Percentiles rank a stretch among this genome's conserved stretches.
Conservation (phyloP, 2,329 filamentous ascomycete genomes). For the Verticillium longisporum region DNA sequence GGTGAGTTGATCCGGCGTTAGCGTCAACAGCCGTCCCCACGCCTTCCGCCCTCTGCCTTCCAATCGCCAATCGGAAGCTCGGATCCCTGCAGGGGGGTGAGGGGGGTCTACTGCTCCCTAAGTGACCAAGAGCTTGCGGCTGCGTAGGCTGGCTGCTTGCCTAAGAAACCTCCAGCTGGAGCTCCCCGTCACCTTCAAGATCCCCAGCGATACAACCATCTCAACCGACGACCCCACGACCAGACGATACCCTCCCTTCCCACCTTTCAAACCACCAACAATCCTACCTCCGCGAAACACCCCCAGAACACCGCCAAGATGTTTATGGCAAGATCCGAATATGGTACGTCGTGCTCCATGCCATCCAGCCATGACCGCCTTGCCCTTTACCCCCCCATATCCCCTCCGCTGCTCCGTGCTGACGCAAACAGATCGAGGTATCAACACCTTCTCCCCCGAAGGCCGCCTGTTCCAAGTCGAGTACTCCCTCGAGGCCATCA, state of each 20-base stretch:
- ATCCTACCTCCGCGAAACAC: slow-evolving; percentile 3
- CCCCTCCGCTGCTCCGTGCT: not conserved
- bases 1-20: not conserved
- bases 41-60: not conserved
- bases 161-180: slow-evolving; percentile 16
- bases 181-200: slow-evolving; percentile 6
- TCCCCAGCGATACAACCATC: not conserved
- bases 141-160: slow-evolving; percentile 33
- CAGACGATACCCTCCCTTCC: not conserved
- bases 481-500: slow-evolving; percentile 99
- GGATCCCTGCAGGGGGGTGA: not conserved
- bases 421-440: slow-evolving; percentile 8
- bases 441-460: slow-evolving; percentile 94
- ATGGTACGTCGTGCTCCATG: slow-evolving; percentile 59
- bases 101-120: not conserved
- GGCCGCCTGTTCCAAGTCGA: slow-evolving; percentile 99
- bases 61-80: not conserved
- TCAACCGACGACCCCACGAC: not conserved
- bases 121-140: slow-evolving; percentile 9
- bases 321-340: slow-evolving; percentile 99
- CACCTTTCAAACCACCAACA: not conserved
- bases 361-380: not conserved
- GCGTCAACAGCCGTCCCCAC: not conserved
- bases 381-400: not conserved
- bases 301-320: slow-evolving; percentile 55